Conservation (phyloP, 768 basidiomycete species). For the Tulasnella sp. region DNA sequence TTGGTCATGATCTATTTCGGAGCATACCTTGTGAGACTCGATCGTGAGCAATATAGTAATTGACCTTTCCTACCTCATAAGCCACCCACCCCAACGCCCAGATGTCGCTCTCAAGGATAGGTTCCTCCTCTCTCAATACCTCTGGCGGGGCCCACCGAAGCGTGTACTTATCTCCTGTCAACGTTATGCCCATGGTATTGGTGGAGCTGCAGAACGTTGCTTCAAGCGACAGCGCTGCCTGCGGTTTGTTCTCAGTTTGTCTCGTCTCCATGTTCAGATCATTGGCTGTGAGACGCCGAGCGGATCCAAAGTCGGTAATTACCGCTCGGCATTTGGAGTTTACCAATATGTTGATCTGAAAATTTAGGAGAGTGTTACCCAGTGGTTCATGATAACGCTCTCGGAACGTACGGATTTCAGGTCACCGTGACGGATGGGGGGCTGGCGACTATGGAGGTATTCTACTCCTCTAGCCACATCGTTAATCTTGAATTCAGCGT, state of each 20-base stretch:
- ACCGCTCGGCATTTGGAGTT: neutral
- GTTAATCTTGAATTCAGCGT: too few species aligned
- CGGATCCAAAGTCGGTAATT: neutral
- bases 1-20: neutral
- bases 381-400: neutral
- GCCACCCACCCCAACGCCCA: neutral
- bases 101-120: neutral
- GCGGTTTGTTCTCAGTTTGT: neutral
- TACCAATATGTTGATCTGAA: neutral
- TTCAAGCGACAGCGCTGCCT: neutral
- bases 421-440: too few species aligned
- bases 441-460: too few species aligned
- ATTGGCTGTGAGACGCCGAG: neutral
- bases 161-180: neutral
- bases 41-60: neutral
- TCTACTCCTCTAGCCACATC: too few species aligned
- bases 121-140: neutral
- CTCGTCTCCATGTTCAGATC: neutral
- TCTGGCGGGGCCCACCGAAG: neutral
- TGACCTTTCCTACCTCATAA: neutral
- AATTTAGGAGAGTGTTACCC: neutral
- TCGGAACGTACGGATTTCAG: too few species aligned
- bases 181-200: neutral
- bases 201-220: neutral
- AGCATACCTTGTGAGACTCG: neutral